Evolutionary conservation across 768 basidiomycete genomes (phyloP), one percentile per base, ranked within the genome.

Genomic region (Auricularia sp.): DNA sequence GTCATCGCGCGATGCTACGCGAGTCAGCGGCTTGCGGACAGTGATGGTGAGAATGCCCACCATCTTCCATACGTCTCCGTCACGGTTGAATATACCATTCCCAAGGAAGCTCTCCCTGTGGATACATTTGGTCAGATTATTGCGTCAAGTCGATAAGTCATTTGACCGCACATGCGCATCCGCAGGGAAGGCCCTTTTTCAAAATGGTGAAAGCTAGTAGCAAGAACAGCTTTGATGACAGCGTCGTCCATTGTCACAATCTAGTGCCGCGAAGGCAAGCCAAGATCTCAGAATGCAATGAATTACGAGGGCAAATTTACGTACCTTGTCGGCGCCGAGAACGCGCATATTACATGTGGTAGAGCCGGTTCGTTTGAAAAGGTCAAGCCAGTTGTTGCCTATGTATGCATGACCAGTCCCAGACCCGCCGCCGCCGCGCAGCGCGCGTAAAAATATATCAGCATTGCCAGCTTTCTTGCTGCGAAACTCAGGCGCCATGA

Each of bases 201-300:
- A 70, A 90, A 90, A 56, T 81, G 75, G 42, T 77, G 75, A 68
- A 89, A 88, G 0, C 87, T 85, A 4, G 87, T 87, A 0, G 87
- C 77, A 3, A 87, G 74, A 33, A 87, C 77, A 68, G 82, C 85
- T 70, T 87, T 87, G 64, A 79, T 73, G 67, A 88, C 86, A 63
- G 85, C 83, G 72, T 85, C 83, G 72, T 89, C 87, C 85, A 88
- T 88, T 34, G 87, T 82, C 43, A 87, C 84, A 35, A 89, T 85
- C 87, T 88, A 63, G 35, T 62, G 59, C 42, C 39, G 14, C 64
- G 6, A 33, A 61, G 59, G 11, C 21, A 23, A 14, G 33, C 39
- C 60, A 67, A n/a, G 53, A 18, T 33, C 33, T 16, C 2, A 36
- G 39, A 42, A 42, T 7, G 39, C 5, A 14, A 14, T 42, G 39